Percentiles rank a stretch among this genome's conserved stretches.
Conservation (phyloP, 2,329 filamentous ascomycete genomes). For the Claviceps spartinae region DNA sequence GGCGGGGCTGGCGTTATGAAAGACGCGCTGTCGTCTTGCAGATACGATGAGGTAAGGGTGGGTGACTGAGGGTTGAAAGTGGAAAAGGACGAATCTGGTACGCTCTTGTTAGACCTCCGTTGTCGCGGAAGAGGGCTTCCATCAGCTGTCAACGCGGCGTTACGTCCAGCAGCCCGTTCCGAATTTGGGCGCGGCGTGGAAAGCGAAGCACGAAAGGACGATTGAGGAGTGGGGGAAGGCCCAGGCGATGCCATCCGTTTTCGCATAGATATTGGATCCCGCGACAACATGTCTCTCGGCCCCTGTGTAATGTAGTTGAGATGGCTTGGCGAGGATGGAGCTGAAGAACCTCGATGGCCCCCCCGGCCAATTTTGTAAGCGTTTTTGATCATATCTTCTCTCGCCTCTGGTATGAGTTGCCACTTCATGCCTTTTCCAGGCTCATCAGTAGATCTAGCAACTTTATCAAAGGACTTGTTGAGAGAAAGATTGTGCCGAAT, state of each 20-base stretch:
- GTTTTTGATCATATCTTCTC: conserved; percentile 78
- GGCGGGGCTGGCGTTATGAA: conserved; percentile 62
- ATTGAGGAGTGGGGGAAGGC: conserved; percentile 43
- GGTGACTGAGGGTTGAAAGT: conserved; percentile 44
- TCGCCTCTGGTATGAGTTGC: conserved; percentile 75
- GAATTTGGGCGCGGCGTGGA: conserved; percentile 44
- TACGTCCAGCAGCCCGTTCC: conserved; percentile 24
- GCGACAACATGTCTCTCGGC: conserved; percentile 39
- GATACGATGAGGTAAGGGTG: conserved; percentile 46
- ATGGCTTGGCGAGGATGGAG: conserved; percentile 53
- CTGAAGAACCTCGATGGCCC: conserved; percentile 53
- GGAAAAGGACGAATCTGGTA: conserved; percentile 29
- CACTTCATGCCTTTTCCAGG: conserved; percentile 99
- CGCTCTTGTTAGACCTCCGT: conserved; percentile 26
- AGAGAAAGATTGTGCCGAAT: conserved; percentile 93
- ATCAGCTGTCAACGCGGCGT: conserved; percentile 32
- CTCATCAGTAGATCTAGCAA: conserved; percentile 82
- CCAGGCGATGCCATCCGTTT: conserved; percentile 44
- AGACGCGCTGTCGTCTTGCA: conserved; percentile 45
- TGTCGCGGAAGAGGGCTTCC: conserved; percentile 48
- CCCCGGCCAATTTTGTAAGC: conserved; percentile 47
- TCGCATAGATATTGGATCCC: conserved; percentile 36
- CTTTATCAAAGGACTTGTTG: conserved; percentile 89
- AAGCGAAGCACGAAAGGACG: conserved; percentile 35
- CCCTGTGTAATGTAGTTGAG: conserved; percentile 48